Evolutionary conservation across 371 early-diverging fungal genomes (phyloP), one percentile per base, ranked within the genome.

Genomic region (Cokeromyces recurvatus): DNA sequence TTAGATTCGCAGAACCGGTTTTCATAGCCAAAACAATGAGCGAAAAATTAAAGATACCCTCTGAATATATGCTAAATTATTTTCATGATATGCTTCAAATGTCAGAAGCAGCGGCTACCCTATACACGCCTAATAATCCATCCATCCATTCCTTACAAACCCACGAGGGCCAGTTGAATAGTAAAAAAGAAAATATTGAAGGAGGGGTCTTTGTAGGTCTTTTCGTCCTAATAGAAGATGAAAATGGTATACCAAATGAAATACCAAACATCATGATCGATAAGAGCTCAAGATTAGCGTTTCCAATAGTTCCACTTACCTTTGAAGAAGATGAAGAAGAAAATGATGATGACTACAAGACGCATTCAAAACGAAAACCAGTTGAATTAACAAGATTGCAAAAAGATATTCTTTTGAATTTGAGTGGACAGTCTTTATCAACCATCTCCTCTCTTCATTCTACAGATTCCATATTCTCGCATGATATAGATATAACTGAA

Each of bases 11-110:
- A 0, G 70, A 70, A 16, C 56, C 70, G 6, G 24, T 43, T 1
- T 70, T 62, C 38, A 74, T 74, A 21, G 57, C 74, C 0, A 55
- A 60, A 42, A 62, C 58, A 5, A 74, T 74, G 70, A 64, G 59
- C 1, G 43, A 61, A 0, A 57, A 63, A 42, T 48, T 74, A 2
- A 45, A 51, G 2, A 53, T 74, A 6, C 64, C 74, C 2, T 49
- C 57, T 3, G 70, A 74, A 11, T 61, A 67, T 32, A 59, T 74
- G 64, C 25, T 59, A 1, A 40, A 23, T 8, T 39, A 67, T 24
- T 68, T 74, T 19, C 40, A 42, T 2, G 68, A 70, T 43, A 69
- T 74, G 70, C 58, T 52, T 27, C 51, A 37, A 15, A 45, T 62
- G 45, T 53, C 63, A 1, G 47, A 62, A 15, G 41, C 55, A 4